A percentile compares a stretch with the other conserved stretches of the same genome.
Evolutionary conservation across 352 stramenopile genomes (phyloP).

Genomic region (Globisporangium perplexum): DNA sequence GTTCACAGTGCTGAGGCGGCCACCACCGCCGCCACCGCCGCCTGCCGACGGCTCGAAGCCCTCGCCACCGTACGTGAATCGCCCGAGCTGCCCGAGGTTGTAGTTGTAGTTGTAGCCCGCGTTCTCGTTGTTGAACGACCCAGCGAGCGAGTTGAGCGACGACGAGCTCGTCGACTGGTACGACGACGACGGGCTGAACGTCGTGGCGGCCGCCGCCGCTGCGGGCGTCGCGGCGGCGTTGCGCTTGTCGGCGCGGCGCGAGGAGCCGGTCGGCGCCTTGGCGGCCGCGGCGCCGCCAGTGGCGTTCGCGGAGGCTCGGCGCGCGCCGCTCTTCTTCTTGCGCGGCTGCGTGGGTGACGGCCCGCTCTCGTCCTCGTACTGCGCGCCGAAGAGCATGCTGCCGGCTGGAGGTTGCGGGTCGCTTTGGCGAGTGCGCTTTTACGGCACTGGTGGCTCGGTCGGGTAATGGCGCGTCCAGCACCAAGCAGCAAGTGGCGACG

Average conservation of each 20-base stretch:
- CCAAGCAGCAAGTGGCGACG: not conserved
- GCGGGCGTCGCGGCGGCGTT: not conserved
- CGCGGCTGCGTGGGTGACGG: conserved; percentile 22
- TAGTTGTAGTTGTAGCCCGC: conserved; percentile 12
- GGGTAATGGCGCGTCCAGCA: too few relatives aligned
- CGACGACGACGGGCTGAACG: conserved; percentile 15
- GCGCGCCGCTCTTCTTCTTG: conserved; percentile 24
- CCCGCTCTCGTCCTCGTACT: conserved; percentile 46
- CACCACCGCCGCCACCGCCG: too few relatives aligned
- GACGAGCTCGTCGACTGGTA: conserved; percentile 21
- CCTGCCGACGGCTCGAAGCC: not conserved
- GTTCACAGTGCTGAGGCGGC: conserved; percentile 6
- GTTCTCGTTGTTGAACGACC: conserved; percentile 15
- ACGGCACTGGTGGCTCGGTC: too few relatives aligned
- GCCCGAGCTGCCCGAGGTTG: conserved; percentile 7
- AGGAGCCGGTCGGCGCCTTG: not conserved
- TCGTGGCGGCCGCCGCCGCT: not conserved
- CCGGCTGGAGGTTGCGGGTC: not conserved
- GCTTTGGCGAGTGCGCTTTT: not conserved
- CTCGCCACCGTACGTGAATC: conserved; percentile 3
- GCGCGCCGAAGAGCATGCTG: conserved; percentile 41
- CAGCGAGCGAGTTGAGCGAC: conserved; percentile 12
- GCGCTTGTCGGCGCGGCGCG: conserved; percentile 4
- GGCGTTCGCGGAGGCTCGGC: not conserved
- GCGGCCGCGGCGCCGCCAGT: not conserved